phyloP scores from a whole-genome alignment of 768 basidiomycete genomes.

The Galerina sulciceps region DNA sequence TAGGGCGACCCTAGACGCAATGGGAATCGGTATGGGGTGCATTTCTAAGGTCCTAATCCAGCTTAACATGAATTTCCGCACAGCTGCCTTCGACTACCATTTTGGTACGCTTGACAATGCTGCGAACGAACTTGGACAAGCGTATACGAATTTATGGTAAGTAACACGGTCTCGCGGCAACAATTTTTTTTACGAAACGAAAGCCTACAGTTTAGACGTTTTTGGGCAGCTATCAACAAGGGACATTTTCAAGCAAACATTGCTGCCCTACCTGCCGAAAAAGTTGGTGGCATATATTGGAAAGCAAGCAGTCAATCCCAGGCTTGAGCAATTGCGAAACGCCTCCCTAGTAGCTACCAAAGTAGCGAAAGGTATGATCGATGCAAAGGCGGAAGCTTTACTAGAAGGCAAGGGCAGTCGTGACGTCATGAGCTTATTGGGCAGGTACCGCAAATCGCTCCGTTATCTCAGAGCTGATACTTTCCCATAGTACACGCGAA shows the following conservation, averaged over 20 bases:
- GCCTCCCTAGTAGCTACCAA: constrained; percentile 34
- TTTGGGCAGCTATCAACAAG: constrained; percentile 32
- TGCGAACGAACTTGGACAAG: constrained; percentile 39
- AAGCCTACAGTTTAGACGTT: constrained; percentile 28
- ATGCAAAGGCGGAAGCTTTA: constrained; percentile 35
- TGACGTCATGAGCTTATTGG: constrained; percentile 48
- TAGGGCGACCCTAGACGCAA: constrained; percentile 52
- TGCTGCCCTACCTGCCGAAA: constrained; percentile 33
- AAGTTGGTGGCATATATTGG: constrained; percentile 37
- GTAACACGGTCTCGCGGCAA: neutral
- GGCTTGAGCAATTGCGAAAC: constrained; percentile 33
- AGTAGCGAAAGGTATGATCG: constrained; percentile 39
- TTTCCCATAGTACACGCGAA: constrained; percentile 51
- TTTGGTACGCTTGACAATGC: constrained; percentile 44
- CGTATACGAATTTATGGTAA: constrained; percentile 41
- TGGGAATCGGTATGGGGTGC: constrained; percentile 45
- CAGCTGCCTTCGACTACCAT: constrained; percentile 55
- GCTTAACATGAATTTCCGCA: neutral
- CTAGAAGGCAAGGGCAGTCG: constrained; percentile 34
- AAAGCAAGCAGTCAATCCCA: constrained; percentile 31
- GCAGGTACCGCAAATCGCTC: constrained; percentile 24
- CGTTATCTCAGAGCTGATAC: no score
- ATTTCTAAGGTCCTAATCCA: neutral
- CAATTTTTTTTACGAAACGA: no score
- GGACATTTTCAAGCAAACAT: constrained; percentile 35